These are phyloP conservation scores for Oryza officinalis DNA, from an alignment of 176 grass and related monocot genomes.

Conservation along the genomic window DNA sequence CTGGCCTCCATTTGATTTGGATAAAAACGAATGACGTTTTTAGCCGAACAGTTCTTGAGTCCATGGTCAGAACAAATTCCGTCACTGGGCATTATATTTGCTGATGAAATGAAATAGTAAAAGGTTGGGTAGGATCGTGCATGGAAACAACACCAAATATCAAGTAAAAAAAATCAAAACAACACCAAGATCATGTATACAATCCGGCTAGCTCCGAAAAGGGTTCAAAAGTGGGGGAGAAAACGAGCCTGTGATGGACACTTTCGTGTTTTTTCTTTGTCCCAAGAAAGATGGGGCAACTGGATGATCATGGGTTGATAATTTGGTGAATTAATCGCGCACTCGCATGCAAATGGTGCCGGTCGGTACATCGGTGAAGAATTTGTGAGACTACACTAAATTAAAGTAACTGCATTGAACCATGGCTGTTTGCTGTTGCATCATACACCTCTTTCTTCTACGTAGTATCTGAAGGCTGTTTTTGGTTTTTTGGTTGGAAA, in stretches of 20 bases:
- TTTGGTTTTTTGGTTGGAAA: too few species aligned
- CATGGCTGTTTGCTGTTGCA: background rate
- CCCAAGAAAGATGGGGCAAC: background rate
- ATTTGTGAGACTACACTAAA: too few species aligned
- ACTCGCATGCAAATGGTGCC: background rate
- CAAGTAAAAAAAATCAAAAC: background rate
- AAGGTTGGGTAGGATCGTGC: background rate
- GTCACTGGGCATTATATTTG: background rate
- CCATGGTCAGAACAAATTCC: background rate
- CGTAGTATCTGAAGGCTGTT: too few species aligned
- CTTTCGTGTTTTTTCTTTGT: constrained; percentile 22
- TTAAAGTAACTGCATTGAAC: too few species aligned
- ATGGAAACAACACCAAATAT: background rate
- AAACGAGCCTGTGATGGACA: background rate
- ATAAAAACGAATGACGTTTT: background rate
- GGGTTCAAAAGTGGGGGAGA: background rate
- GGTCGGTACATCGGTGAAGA: too few species aligned
- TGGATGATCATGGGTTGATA: background rate
- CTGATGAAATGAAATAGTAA: background rate
- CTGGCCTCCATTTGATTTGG: background rate
- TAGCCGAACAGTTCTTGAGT: background rate
- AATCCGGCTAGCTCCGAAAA: background rate
- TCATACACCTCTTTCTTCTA: background rate
- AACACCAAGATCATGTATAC: background rate
- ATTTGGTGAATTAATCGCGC: background rate